Conservation (phyloP, 345 rosid species). For the Bruguiera gymnorhiza region DNA sequence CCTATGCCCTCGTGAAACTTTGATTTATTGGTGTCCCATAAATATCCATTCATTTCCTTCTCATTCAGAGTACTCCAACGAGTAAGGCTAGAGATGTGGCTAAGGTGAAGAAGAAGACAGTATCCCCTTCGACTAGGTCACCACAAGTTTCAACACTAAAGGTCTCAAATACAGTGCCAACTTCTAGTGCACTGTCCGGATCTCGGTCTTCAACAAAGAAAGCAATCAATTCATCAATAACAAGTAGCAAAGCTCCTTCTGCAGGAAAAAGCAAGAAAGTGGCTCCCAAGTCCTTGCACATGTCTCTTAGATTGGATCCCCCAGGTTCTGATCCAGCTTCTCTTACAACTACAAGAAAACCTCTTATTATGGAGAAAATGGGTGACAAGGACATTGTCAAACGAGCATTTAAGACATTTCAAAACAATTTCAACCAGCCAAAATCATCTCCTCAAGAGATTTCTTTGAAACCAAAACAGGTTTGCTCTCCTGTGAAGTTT, state of each 20-base stretch:
- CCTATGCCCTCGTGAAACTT: neutral
- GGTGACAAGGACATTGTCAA: slow-evolving; percentile 90
- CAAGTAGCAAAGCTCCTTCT: slow-evolving; percentile 36
- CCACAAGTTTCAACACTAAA: slow-evolving; percentile 46
- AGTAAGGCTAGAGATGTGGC: slow-evolving; percentile 29
- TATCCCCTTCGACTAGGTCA: slow-evolving; percentile 33
- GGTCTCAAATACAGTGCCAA: slow-evolving; percentile 47
- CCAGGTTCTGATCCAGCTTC: slow-evolving; percentile 39
- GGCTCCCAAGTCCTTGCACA: slow-evolving; percentile 68
- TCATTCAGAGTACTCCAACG: slow-evolving; percentile 39
- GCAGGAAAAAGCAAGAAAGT: slow-evolving; percentile 48
- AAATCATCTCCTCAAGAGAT: slow-evolving; percentile 41
- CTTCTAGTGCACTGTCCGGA: slow-evolving; percentile 32
- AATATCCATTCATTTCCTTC: slow-evolving; percentile 1
- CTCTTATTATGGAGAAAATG: slow-evolving; percentile 86
- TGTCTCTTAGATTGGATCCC: slow-evolving; percentile 57
- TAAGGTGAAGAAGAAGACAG: slow-evolving; percentile 32
- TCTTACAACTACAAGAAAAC: slow-evolving; percentile 44
- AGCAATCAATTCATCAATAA: slow-evolving; percentile 26
- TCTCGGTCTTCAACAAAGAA: slow-evolving; percentile 42
- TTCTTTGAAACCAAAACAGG: slow-evolving; percentile 55
- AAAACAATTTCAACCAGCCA: slow-evolving; percentile 44
- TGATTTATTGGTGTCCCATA: slow-evolving; percentile 7
- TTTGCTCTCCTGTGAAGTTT: slow-evolving; percentile 13
- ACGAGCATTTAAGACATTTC: slow-evolving; percentile 81